Percentiles rank a stretch among this genome's conserved stretches.
These are phyloP conservation scores for Bisporella sp. DNA, from an alignment of 2,329 filamentous ascomycete species.

Conservation along the genomic window DNA sequence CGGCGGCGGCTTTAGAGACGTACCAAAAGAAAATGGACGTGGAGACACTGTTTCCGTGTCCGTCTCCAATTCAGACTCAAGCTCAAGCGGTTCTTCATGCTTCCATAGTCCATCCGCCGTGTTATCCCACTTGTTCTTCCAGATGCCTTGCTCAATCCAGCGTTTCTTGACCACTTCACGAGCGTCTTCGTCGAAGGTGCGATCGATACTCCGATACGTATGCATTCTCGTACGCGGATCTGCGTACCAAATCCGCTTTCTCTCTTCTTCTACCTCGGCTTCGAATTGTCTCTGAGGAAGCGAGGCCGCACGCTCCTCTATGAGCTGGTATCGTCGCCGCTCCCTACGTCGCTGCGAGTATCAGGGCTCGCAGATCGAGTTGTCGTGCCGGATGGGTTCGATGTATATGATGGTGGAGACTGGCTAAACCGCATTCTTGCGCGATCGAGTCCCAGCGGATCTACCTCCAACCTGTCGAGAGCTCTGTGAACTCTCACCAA, in stretches of 20 bases:
- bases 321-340: conserved; percentile 7
- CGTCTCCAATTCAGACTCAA: conserved; percentile 8
- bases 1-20: too few species aligned
- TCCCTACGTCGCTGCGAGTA: conserved; percentile 6
- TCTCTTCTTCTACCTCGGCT: conserved; percentile 8
- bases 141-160: conserved; percentile 24
- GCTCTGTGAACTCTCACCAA: conserved; percentile 7
- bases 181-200: too few species aligned
- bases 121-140: conserved; percentile 8
- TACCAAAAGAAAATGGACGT: conserved; percentile 2
- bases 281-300: conserved; percentile 7
- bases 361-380: conserved; percentile 12
- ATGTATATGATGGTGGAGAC: conserved; percentile 10
- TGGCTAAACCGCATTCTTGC: conserved; percentile 9
- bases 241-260: conserved; percentile 6
- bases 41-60: conserved; percentile 5
- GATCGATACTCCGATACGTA: neutral
- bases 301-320: conserved; percentile 6
- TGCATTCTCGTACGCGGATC: conserved; percentile 5
- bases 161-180: conserved; percentile 18
- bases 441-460: conserved; percentile 9
- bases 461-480: conserved; percentile 6
- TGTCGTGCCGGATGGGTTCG: conserved; percentile 8
- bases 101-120: conserved; percentile 3
- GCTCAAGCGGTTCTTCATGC: conserved; percentile 10